These are phyloP conservation scores for Talaromyces sp. DNA, from an alignment of 2,329 filamentous ascomycete species.

Conservation along the genomic window DNA sequence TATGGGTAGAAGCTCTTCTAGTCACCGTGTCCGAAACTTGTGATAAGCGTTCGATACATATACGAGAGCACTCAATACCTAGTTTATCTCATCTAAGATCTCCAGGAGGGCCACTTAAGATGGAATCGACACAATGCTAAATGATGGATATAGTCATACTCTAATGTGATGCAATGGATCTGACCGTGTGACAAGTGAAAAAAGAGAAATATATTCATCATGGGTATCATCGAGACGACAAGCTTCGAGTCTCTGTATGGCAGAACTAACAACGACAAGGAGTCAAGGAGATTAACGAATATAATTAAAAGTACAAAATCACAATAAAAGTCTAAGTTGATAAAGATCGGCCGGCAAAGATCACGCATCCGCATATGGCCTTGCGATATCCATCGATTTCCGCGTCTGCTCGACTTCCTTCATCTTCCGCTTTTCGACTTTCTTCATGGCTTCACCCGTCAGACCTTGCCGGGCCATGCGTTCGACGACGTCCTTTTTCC, in stretches of 20 bases:
- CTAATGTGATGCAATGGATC: background rate
- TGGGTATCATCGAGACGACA: background rate
- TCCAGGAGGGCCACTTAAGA: too few relatives aligned
- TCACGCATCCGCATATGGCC: slow-evolving; percentile 3
- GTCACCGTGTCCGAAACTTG: too few relatives aligned
- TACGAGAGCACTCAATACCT: too few relatives aligned
- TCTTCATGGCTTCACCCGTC: slow-evolving; percentile 62
- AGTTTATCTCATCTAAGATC: too few relatives aligned
- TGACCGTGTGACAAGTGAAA: background rate
- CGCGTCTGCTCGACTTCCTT: slow-evolving; percentile 25
- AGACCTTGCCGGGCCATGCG: slow-evolving; percentile 72
- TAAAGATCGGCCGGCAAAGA: background rate
- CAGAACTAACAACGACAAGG: background rate
- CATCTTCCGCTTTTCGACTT: slow-evolving; percentile 50
- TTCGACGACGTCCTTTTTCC: slow-evolving; percentile 82
- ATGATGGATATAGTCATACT: background rate
- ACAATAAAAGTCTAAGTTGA: background rate
- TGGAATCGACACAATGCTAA: too few relatives aligned
- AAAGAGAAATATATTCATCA: background rate
- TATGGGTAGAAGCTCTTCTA: too few relatives aligned
- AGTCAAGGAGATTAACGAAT: background rate
- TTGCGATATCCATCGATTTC: background rate
- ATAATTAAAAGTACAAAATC: background rate
- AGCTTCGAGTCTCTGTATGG: background rate
- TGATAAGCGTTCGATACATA: too few relatives aligned